These are phyloP conservation scores for Colletotrichum musicola DNA, from an alignment of 2,329 filamentous ascomycete genomes.

Conservation along the genomic window DNA sequence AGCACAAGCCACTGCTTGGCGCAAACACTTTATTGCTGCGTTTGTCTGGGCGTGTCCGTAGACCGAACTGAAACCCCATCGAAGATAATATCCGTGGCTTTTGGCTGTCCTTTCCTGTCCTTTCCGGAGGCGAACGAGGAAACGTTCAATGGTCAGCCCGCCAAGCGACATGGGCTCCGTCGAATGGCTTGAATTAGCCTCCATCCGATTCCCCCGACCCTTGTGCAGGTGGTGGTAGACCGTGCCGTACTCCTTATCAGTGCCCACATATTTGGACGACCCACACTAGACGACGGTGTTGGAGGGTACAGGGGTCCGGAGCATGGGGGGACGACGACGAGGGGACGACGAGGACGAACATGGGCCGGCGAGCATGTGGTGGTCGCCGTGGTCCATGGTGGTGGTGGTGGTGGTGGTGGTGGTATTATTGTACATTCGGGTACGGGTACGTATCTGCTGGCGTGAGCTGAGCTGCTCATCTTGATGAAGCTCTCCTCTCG, in stretches of 20 bases:
- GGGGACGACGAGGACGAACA: constrained; percentile 13
- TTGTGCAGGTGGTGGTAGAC: neutral
- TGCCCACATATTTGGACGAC: constrained; percentile 32
- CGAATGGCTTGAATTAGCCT: constrained; percentile 31
- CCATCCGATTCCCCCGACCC: constrained; percentile 30
- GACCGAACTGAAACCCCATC: neutral
- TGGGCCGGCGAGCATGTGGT: constrained; percentile 25
- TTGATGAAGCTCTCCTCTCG: constrained; percentile 33
- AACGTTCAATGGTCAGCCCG: constrained; percentile 13
- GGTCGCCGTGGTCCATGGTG: neutral
- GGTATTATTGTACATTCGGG: constrained; percentile 5
- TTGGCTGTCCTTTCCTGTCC: neutral
- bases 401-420: too few relatives aligned
- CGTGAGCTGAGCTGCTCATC: neutral
- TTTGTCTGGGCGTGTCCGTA: neutral
- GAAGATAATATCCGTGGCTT: too few relatives aligned
- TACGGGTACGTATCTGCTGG: neutral
- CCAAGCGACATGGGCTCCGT: constrained; percentile 27
- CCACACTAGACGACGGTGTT: constrained; percentile 13
- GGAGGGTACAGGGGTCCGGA: constrained; percentile 2
- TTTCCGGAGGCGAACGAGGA: neutral
- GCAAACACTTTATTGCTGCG: constrained; percentile 1
- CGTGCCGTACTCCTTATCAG: constrained; percentile 37
- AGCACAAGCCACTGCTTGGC: constrained; percentile 29
- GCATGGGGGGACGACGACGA: constrained; percentile 3